Conservation (phyloP, 2,329 filamentous ascomycete genomes). For the Triangularia verruculosa region DNA sequence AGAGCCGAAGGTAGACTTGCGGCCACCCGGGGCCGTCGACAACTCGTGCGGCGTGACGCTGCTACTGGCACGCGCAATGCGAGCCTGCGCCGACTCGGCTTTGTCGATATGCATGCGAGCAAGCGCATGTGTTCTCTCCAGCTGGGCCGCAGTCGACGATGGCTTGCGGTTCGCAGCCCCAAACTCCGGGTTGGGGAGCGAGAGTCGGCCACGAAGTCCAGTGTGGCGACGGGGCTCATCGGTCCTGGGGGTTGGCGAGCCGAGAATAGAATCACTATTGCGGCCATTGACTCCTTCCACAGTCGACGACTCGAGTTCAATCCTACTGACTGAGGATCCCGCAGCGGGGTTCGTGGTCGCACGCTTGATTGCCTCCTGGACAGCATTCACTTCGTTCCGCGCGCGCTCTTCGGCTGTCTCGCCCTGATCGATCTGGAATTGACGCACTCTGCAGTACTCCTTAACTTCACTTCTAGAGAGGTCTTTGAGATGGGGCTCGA, state of each 20-base stretch:
- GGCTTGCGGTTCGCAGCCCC: conserved; percentile 26
- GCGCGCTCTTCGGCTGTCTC: conserved; percentile 48
- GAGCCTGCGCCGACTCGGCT: conserved; percentile 9
- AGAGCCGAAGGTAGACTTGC: too few relatives aligned
- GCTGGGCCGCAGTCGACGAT: conserved; percentile 34
- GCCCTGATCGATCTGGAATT: conserved; percentile 54
- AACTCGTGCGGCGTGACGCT: conserved; percentile 2
- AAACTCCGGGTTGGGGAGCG: neutral
- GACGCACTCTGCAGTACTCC: conserved; percentile 61
- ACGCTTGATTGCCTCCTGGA: conserved; percentile 45
- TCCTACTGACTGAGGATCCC: neutral
- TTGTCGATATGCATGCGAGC: conserved; percentile 26
- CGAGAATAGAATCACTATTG: conserved; percentile 3
- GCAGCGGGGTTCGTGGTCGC: conserved; percentile 21
- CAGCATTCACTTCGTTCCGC: conserved; percentile 51
- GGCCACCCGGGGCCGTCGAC: neutral
- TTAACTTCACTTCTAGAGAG: conserved; percentile 57
- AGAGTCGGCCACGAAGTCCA: neutral
- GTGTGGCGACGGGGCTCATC: neutral
- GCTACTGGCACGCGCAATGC: neutral
- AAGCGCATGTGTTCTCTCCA: conserved; percentile 34
- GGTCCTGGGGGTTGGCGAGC: neutral
- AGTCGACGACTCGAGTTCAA: conserved; percentile 4
- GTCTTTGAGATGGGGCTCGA: conserved; percentile 53
- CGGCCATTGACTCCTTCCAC: conserved; percentile 20